phyloP scores from a whole-genome alignment of 2,329 filamentous ascomycete species.

The Aureobasidium pullulans region DNA sequence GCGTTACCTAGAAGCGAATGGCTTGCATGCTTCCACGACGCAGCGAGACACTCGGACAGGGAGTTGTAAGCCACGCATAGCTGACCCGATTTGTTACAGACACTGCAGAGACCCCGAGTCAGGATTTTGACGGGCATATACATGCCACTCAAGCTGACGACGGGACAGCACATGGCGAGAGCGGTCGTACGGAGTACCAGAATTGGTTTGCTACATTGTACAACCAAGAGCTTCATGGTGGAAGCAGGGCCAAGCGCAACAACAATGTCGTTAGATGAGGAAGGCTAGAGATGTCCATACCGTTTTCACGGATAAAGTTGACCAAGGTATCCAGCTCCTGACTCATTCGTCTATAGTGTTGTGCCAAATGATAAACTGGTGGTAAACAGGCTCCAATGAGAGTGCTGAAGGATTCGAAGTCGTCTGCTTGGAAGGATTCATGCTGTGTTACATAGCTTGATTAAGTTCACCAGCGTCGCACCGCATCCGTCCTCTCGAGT shows the following conservation, averaged over 20 bases:
- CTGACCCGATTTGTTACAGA: not conserved
- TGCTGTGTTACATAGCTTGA: not conserved
- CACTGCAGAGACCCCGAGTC: not conserved
- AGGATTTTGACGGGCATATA: not conserved
- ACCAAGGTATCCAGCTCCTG: no score
- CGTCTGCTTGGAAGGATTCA: not conserved
- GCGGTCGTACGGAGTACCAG: not conserved
- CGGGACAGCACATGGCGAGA: no score
- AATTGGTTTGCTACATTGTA: not conserved
- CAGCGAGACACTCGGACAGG: not conserved
- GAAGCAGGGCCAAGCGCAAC: not conserved
- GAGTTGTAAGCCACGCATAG: not conserved
- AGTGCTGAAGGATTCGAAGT: not conserved
- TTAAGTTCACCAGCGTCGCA: constrained; percentile 1
- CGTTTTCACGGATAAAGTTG: no score
- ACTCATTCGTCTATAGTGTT: no score
- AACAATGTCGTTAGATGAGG: no score
- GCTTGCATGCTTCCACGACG: not conserved
- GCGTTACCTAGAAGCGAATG: not conserved
- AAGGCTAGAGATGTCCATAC: no score
- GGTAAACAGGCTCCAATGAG: not conserved
- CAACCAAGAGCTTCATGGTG: not conserved
- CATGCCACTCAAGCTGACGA: no score
- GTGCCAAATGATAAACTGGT: no score
- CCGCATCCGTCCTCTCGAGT: not conserved